Conservation (phyloP, 129 eudicot genomes). For the Deinandra increscens region DNA sequence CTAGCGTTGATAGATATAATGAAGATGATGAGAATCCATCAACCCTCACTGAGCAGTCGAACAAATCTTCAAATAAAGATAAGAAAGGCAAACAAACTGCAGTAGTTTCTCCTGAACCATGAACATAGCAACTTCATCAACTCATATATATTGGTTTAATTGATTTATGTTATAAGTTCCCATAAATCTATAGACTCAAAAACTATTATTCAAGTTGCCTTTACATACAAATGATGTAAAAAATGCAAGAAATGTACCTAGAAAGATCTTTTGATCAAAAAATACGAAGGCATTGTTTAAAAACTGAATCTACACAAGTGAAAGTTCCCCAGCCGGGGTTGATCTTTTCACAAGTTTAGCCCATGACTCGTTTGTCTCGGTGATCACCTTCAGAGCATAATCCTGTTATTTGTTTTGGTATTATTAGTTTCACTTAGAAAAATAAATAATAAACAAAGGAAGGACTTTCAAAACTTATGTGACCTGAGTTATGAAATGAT, state of each 20-base stretch:
- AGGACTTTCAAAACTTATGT: not conserved
- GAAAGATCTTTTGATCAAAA: conserved; percentile 16
- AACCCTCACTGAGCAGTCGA: conserved; percentile 6
- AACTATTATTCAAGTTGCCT: conserved; percentile 14
- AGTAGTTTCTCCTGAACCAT: not conserved
- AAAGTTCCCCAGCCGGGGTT: conserved; percentile 88
- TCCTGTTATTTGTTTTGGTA: conserved; percentile 47
- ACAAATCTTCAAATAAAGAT: conserved; percentile 19
- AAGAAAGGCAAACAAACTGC: conserved; percentile 4
- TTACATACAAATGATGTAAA: conserved; percentile 27
- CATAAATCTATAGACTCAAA: conserved; percentile 14
- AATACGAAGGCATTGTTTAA: conserved; percentile 10
- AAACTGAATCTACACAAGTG: conserved; percentile 53
- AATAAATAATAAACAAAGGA: not conserved
- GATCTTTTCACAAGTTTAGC: conserved; percentile 93
- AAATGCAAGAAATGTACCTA: conserved; percentile 25
- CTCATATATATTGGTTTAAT: conserved; percentile 9
- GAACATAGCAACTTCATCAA: conserved; percentile 10
- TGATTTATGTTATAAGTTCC: conserved; percentile 20
- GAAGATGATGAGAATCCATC: conserved; percentile 19
- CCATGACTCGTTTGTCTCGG: conserved; percentile 93
- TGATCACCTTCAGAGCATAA: conserved; percentile 83
- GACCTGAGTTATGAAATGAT: not conserved
- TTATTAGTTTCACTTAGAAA: not conserved
- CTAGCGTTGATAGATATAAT: conserved; percentile 12